phyloP scores from a whole-genome alignment of 345 rosid genomes.

The Kandelia obovata region DNA sequence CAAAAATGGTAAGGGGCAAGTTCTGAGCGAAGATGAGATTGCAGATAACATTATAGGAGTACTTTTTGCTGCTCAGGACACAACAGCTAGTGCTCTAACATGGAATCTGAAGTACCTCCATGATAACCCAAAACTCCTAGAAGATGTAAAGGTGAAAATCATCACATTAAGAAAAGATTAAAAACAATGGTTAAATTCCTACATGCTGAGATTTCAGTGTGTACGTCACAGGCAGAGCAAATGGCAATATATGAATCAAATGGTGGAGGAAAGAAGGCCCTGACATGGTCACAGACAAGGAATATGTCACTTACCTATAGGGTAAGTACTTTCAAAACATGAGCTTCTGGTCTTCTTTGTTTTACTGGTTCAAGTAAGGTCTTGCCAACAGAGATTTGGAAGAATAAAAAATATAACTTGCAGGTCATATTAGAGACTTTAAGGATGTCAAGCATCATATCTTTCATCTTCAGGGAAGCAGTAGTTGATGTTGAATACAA shows the following conservation, averaged over 20 bases:
- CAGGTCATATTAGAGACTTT: conserved; percentile 67
- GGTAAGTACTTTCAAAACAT: conserved; percentile 19
- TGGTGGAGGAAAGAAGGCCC: conserved; percentile 16
- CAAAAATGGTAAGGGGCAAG: conserved; percentile 22
- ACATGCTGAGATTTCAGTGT: background rate
- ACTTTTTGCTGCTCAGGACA: conserved; percentile 61
- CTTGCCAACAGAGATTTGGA: no score
- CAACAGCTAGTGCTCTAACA: conserved; percentile 60
- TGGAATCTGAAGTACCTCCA: conserved; percentile 53
- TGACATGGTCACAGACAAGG: conserved; percentile 53
- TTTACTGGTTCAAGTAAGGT: background rate
- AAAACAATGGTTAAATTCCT: background rate
- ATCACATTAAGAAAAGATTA: background rate
- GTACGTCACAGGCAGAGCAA: conserved; percentile 46
- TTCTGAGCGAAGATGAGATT: conserved; percentile 43
- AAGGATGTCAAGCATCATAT: conserved; percentile 71
- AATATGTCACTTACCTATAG: conserved; percentile 50
- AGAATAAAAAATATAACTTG: background rate
- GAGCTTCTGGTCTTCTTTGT: no score
- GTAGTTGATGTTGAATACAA: conserved; percentile 68
- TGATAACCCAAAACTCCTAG: conserved; percentile 41
- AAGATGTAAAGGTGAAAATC: conserved; percentile 41
- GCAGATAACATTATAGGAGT: conserved; percentile 60
- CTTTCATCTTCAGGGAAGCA: conserved; percentile 74
- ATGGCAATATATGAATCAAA: conserved; percentile 23